Percentiles rank a stretch among this genome's conserved stretches.
Conservation (phyloP, 805 yeast species). For the Tanozyma kutaoensis region DNA sequence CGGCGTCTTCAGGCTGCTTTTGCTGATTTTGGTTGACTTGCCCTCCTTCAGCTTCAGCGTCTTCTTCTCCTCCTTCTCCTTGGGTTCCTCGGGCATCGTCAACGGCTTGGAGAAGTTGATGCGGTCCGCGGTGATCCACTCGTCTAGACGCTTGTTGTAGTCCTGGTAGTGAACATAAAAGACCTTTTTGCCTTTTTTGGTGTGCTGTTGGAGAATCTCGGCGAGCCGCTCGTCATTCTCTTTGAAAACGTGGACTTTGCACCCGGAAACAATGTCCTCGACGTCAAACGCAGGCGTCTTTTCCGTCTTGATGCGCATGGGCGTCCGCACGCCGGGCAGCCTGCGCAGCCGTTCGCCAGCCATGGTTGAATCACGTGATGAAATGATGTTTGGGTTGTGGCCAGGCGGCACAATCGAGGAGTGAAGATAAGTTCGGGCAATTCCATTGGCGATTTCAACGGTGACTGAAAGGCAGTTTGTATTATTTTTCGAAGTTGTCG, state of each 20-base stretch:
- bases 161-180: constrained; percentile 92
- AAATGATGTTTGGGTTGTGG: too few species aligned
- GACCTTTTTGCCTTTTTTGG: constrained; percentile 61
- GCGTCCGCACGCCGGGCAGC: too few species aligned
- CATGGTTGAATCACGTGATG: too few species aligned
- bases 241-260: constrained; percentile 70
- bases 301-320: too few species aligned
- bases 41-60: constrained; percentile 12
- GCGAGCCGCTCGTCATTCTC: constrained; percentile 74
- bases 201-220: constrained; percentile 68
- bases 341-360: too few species aligned
- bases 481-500: too few species aligned
- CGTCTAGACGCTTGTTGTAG: constrained; percentile 91
- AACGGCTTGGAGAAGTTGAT: constrained; percentile 64
- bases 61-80: constrained; percentile 31
- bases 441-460: too few species aligned
- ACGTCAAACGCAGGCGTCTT: too few species aligned
- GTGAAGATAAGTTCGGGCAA: too few species aligned
- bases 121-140: constrained; percentile 71
- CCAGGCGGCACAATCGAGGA: too few species aligned
- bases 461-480: too few species aligned
- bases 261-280: constrained; percentile 56
- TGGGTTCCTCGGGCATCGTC: constrained; percentile 34
- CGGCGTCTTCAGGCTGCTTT: constrained; percentile 12
- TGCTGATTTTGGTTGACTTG: constrained; percentile 9